Conservation (phyloP, 75 land plant genomes). For the Isoetes taiwanensis region DNA sequence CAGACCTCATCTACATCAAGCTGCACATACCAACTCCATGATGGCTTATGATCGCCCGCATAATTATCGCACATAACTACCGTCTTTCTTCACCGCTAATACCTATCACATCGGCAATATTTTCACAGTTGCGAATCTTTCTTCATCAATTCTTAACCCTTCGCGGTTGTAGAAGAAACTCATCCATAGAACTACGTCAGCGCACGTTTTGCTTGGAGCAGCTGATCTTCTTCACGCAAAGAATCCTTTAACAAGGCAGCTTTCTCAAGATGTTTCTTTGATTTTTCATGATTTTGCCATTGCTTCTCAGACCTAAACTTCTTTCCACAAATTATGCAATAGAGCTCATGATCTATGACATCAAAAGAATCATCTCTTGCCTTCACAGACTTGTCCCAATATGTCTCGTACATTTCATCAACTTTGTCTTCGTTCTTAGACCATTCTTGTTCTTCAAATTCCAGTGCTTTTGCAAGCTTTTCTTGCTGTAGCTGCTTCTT, state of each 20-base stretch:
- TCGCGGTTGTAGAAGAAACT: not conserved
- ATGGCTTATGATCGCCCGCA: not conserved
- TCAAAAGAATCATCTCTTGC: conserved; percentile 10
- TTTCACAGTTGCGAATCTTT: not conserved
- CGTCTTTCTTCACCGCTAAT: not conserved
- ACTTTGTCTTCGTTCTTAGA: conserved; percentile 22
- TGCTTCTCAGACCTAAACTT: conserved; percentile 87
- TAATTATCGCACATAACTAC: not conserved
- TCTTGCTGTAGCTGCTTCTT: conserved; percentile 45
- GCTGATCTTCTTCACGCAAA: conserved; percentile 28
- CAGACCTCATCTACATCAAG: conserved; percentile 4
- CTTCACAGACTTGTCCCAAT: conserved; percentile 12
- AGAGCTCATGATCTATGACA: conserved; percentile 30
- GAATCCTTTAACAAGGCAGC: conserved; percentile 48
- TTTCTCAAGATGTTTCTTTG: conserved; percentile 83
- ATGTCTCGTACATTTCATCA: conserved; percentile 13
- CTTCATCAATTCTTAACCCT: not conserved
- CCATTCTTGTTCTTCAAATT: conserved; percentile 81
- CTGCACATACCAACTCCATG: not conserved
- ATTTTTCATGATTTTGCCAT: conserved; percentile 94
- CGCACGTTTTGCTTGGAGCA: not conserved
- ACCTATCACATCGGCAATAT: not conserved
- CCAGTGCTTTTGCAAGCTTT: conserved; percentile 32
- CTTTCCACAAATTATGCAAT: conserved; percentile 70
- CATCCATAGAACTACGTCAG: not conserved